phyloP scores from a whole-genome alignment of 2,329 filamentous ascomycete species.

The Pseudogymnoascus verrucosus region DNA sequence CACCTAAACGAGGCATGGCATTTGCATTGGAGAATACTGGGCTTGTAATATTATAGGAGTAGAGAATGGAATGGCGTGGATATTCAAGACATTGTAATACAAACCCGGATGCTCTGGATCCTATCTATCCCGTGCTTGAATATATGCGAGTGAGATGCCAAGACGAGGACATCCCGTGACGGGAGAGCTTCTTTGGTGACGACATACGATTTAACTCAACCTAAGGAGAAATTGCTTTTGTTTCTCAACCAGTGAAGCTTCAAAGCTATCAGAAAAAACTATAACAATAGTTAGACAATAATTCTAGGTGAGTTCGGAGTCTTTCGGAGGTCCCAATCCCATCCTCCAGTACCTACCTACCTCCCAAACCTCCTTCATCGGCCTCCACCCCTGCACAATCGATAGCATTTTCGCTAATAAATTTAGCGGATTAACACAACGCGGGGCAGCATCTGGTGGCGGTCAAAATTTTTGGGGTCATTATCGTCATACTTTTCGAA shows the following conservation, averaged over 20 bases:
- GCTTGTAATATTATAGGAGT: slow-evolving; percentile 9
- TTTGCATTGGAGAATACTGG: slow-evolving; percentile 2
- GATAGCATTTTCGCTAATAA: slow-evolving; percentile 3
- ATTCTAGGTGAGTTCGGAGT: not conserved
- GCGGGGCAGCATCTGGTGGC: slow-evolving; percentile 3
- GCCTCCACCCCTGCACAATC: not conserved
- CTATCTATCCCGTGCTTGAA: not conserved
- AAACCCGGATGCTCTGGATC: not conserved
- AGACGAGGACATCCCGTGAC: not conserved
- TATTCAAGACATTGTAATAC: slow-evolving; percentile 4
- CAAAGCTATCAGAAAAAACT: not conserved
- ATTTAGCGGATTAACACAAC: slow-evolving; percentile 5
- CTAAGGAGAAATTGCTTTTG: not conserved
- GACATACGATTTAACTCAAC: not conserved
- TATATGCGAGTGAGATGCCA: not conserved
- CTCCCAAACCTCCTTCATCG: not conserved
- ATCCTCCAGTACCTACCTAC: not conserved
- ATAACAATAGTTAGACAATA: not conserved
- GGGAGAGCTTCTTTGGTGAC: not conserved
- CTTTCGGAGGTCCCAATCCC: not conserved
- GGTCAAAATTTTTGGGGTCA: slow-evolving; percentile 6
- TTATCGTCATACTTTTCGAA: slow-evolving; percentile 1
- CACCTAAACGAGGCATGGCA: slow-evolving; percentile 6
- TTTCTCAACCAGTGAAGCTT: not conserved
- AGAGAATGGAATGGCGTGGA: slow-evolving; percentile 4